Evolutionary conservation across 305 asterid genomes (phyloP), one percentile per base, ranked within the genome.

Genomic region (Fraxinus latifolia): DNA sequence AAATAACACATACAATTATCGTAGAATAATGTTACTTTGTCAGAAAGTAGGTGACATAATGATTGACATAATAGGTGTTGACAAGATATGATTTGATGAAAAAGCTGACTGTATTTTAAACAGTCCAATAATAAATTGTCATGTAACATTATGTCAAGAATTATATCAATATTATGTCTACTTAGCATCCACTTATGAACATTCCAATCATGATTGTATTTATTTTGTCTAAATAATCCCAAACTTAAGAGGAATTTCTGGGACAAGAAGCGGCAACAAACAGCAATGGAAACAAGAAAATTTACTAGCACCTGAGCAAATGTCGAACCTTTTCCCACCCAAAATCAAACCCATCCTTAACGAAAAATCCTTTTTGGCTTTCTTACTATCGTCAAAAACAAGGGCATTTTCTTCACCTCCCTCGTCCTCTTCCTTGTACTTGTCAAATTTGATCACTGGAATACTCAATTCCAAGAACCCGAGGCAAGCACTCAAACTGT

Each of bases 381-480:
- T 83, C 79, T 36, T 78, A 44, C 81, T 83, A 23, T 85, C 86
- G 36, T 80, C 80, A 47, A 81, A 88, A 39, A 6, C 83, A 1
- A 37, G 85, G 65, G 78, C 81, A 21, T 75, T 36, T 31, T 71
- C 83, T 55, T 78, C 90, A 37, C 53, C 87, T 7, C 80, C 83
- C 0, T 53, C 83, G 70, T 82, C 93, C 27, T 27, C 89, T 70
- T 85, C 93, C 3, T 86, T 91, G 9, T 74, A 81, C 80, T 76
- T 87, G 23, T 85, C 96, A 29, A 81, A 89, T 84, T n/a, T 90
- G 53, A 87, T 82, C 74, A 33, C 87, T 12, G 81, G 85, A 73
- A 93, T 94, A 60, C 92, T 93, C 87, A 82, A 84, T 80, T 90
- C 97, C 80, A 83, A 85, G 19, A 90, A 81, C 79, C 88, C 90